Base-by-base conservation (phyloP, 306 rosid species). In the Rosa multiflora region DNA sequence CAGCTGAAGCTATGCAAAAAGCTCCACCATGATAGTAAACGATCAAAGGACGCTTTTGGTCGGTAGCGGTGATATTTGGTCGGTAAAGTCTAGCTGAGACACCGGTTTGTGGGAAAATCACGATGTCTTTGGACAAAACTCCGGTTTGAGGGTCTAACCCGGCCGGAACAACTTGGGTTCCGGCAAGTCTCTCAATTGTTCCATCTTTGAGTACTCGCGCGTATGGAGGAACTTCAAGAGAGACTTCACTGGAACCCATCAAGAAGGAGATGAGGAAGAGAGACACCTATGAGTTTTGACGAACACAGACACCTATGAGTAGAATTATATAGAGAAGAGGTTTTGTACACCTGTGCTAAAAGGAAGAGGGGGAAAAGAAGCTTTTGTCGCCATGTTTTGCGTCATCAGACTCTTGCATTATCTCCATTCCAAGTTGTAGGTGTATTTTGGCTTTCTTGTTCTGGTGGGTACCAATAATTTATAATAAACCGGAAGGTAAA, bases 11-110 rank as follows among this genome's bases (percentile, higher is more conserved):
- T 75, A 92, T 85, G 78, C 80, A 78, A 67, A 88, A 94, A 32
- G 94, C 97, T 0, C 99, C 97, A 1, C 99, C 99, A 29, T 94
- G 99, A 44, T 85, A 85, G 90, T 94, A 92, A 59, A 92, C 6
- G 10, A 87, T 35, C 46, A 94, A 56, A 6, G 97, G 93, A 40
- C 88, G 93, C 78, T 89, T 91, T 3, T 56, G 42, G 10, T 8
- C 6, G 2, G 44, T 37, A n/a, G 44, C 32, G 9, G 70, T 26
- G 75, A 15, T 47, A 43, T 72, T 79, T n/a, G 93, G 92, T 21
- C 77, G 75, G 82, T 91, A 94, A 3, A 94, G 48, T 53, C 99
- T 85, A 59, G 88, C 97, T 0, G 91, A 82, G 73, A 92, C 83
- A 8, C 89, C 88, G 39, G 87, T 89, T 75, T 89, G 82, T 6